Conservation (phyloP, 2,329 filamentous ascomycete genomes). For the Lasiodiplodia theobromae region DNA sequence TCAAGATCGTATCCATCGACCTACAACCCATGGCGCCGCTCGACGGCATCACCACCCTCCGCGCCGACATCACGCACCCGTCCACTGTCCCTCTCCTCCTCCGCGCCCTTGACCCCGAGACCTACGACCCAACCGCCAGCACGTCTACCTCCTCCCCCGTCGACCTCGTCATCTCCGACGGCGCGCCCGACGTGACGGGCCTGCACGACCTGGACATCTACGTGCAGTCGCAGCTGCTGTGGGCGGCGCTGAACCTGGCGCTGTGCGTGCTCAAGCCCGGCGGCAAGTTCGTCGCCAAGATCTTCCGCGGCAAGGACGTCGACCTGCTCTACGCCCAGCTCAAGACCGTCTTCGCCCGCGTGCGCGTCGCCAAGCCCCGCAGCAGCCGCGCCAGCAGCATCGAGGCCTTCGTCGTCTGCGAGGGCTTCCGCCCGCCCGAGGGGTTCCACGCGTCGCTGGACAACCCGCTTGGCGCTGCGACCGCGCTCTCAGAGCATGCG, state of each 20-base stretch:
- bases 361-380: slow-evolving; percentile 90
- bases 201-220: slow-evolving; percentile 98
- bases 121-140: slow-evolving; percentile 45
- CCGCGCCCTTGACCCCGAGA: slow-evolving; percentile 78
- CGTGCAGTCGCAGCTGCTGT: slow-evolving; percentile 93
- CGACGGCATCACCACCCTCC: slow-evolving; percentile 88
- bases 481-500: slow-evolving; percentile 49
- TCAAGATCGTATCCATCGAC: slow-evolving; percentile 96
- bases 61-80: slow-evolving; percentile 96
- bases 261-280: slow-evolving; percentile 91
- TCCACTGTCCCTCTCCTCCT: slow-evolving; percentile 91
- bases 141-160: slow-evolving; percentile 79
- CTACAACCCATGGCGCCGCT: slow-evolving; percentile 94
- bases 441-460: slow-evolving; percentile 80
- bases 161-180: slow-evolving; percentile 93
- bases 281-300: slow-evolving; percentile 97
- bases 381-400: slow-evolving; percentile 96
- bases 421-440: slow-evolving; percentile 81
- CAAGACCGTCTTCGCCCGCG: slow-evolving; percentile 85
- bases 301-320: slow-evolving; percentile 94
- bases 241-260: slow-evolving; percentile 90
- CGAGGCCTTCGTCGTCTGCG: slow-evolving; percentile 95
- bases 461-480: slow-evolving; percentile 73
- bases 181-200: slow-evolving; percentile 94
- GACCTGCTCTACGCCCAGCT: slow-evolving; percentile 94